These are phyloP conservation scores for Xylaria sp. DNA, from an alignment of 2,329 filamentous ascomycete genomes.

Conservation along the genomic window DNA sequence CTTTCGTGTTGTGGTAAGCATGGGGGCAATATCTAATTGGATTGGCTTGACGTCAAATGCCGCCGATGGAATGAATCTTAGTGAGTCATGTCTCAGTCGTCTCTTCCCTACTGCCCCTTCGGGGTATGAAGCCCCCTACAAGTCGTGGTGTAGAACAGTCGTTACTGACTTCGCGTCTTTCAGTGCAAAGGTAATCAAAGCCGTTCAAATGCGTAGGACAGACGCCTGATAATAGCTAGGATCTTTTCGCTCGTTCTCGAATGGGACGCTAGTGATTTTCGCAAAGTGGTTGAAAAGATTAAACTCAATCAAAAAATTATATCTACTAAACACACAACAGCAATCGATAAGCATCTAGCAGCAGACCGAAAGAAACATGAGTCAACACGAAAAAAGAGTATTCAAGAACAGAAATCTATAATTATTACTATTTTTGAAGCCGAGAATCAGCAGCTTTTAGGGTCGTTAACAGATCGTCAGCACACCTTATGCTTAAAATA, in stretches of 20 bases:
- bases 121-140: too few relatives aligned
- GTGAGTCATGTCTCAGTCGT: conserved; percentile 3
- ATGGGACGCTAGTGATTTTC: conserved; percentile 75
- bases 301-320: conserved; percentile 65
- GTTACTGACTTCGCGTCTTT: conserved; percentile 1
- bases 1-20: too few relatives aligned
- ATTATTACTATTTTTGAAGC: conserved; percentile 67
- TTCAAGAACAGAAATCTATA: conserved; percentile 61
- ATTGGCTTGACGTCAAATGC: conserved; percentile 73
- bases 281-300: conserved; percentile 67
- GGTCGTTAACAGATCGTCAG: conserved; percentile 60
- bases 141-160: not conserved
- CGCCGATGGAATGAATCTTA: conserved; percentile 79
- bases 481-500: conserved; percentile 72
- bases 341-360: conserved; percentile 64
- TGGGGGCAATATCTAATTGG: conserved; percentile 79
- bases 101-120: not conserved
- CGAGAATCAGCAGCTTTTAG: conserved; percentile 51
- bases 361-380: conserved; percentile 62
- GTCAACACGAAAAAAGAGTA: conserved; percentile 61
- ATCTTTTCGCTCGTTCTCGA: conserved; percentile 75
- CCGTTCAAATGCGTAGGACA: not conserved
- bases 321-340: conserved; percentile 64
- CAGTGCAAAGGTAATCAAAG: conserved; percentile 59
- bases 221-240: conserved; percentile 45